These are phyloP conservation scores for Candida patagonica DNA, from an alignment of 805 yeast genomes.

Conservation along the genomic window DNA sequence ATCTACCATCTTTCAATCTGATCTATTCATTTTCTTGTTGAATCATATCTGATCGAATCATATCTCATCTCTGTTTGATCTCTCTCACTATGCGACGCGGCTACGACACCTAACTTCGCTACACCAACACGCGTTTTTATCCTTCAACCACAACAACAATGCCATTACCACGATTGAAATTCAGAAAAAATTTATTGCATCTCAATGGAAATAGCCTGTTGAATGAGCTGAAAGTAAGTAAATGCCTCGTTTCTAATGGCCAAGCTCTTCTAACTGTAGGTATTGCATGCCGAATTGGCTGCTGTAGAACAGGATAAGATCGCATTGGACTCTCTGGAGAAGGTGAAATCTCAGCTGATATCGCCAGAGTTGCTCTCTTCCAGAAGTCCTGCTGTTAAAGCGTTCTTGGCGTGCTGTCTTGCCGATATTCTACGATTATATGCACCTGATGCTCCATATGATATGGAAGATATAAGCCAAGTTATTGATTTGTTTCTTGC, in stretches of 20 bases:
- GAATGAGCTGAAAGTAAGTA: slow-evolving; percentile 3
- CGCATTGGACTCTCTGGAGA: slow-evolving; percentile 37
- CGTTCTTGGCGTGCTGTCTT: slow-evolving; percentile 61
- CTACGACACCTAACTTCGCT: too few relatives aligned
- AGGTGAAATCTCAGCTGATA: slow-evolving; percentile 42
- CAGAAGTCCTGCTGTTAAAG: slow-evolving; percentile 59
- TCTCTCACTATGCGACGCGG: too few relatives aligned
- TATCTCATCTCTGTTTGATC: too few relatives aligned
- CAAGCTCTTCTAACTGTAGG: neutral
- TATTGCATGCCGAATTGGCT: slow-evolving; percentile 41
- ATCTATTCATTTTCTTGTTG: too few relatives aligned
- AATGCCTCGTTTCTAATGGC: neutral
- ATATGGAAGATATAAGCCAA: slow-evolving; percentile 49
- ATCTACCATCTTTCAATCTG: too few relatives aligned
- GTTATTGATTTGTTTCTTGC: slow-evolving; percentile 58
- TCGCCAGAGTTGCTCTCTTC: slow-evolving; percentile 51
- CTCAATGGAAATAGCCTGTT: neutral
- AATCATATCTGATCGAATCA: too few relatives aligned
- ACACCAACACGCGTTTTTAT: too few relatives aligned
- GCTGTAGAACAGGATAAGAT: slow-evolving; percentile 51
- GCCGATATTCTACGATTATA: slow-evolving; percentile 66
- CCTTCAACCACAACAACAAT: too few relatives aligned
- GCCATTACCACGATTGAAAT: neutral
- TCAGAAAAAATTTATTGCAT: slow-evolving; percentile 1
- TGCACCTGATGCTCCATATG: slow-evolving; percentile 89